Conservation (phyloP, 179 eudicot species). For the Amaranthus tricolor region DNA sequence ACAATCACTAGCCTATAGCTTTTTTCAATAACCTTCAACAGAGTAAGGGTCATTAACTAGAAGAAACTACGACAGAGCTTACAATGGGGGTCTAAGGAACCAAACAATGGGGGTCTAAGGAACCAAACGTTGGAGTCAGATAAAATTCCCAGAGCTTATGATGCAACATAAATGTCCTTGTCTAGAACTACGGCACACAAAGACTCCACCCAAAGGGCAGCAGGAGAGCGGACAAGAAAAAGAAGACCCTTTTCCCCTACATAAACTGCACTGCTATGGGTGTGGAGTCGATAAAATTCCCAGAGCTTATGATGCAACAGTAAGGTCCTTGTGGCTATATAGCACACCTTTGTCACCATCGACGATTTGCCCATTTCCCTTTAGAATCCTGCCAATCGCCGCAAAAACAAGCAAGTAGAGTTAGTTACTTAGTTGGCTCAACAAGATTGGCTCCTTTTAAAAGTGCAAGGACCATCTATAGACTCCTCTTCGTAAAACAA, state of each 20-base stretch:
- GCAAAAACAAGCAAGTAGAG: too few relatives aligned
- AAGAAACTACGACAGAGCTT: conserved; percentile 9
- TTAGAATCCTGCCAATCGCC: conserved; percentile 53
- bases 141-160: background rate
- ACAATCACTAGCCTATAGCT: conserved; percentile 4
- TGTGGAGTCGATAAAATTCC: too few relatives aligned
- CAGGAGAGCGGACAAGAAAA: too few relatives aligned
- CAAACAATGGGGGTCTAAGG: conserved; percentile 12
- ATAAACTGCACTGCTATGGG: too few relatives aligned
- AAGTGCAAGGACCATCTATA: too few relatives aligned
- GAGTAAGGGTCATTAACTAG: background rate
- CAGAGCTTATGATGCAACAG: conserved; percentile 9
- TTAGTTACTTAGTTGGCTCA: too few relatives aligned
- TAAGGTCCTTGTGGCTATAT: conserved; percentile 73
- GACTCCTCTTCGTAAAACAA: too few relatives aligned
- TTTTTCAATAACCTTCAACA: background rate
- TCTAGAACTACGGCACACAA: too few relatives aligned
- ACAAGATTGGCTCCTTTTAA: too few relatives aligned
- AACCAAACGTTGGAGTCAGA: background rate
- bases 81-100: conserved; percentile 18
- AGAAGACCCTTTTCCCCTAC: too few relatives aligned
- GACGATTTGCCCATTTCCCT: conserved; percentile 84
- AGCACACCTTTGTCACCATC: conserved; percentile 66
- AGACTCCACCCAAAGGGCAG: too few relatives aligned
- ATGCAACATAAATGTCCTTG: too few relatives aligned